phyloP scores from a whole-genome alignment of 148 eudicot genomes.

The Tetragonia tetragonoides region DNA sequence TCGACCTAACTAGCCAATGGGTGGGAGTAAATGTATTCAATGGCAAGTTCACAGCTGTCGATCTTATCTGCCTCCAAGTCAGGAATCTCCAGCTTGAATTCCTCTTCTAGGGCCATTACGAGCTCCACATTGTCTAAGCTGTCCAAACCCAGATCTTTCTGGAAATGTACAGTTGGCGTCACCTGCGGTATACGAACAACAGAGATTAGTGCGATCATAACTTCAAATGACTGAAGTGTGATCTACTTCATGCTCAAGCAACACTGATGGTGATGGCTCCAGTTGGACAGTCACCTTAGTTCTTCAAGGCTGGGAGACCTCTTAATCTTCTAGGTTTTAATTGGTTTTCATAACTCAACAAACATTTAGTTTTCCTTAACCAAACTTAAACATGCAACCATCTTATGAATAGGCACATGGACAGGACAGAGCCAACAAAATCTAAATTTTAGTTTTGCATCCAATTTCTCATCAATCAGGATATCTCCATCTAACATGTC shows the following conservation, averaged over 20 bases:
- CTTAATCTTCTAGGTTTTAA: background rate
- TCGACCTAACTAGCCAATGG: conserved; percentile 67
- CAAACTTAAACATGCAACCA: background rate
- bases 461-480: background rate
- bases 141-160: conserved; percentile 68
- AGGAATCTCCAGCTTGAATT: conserved; percentile 87
- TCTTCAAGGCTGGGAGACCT: background rate
- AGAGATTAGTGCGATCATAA: background rate
- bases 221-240: background rate
- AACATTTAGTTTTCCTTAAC: background rate
- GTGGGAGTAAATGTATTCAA: conserved; percentile 77
- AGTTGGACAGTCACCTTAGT: background rate
- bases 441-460: background rate
- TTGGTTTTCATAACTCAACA: background rate
- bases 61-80: conserved; percentile 87
- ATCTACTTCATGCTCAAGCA: background rate
- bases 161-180: conserved; percentile 71
- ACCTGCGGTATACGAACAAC: conserved; percentile 43
- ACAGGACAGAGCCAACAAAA: background rate
- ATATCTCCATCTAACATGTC: background rate
- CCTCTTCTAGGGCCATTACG: conserved; percentile 84
- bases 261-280: background rate
- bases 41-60: conserved; percentile 67
- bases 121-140: conserved; percentile 80
- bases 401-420: background rate